Evolutionary conservation across 331 rosid genomes (phyloP), one percentile per base, ranked within the genome.

Genomic region (Acacia concinna): DNA sequence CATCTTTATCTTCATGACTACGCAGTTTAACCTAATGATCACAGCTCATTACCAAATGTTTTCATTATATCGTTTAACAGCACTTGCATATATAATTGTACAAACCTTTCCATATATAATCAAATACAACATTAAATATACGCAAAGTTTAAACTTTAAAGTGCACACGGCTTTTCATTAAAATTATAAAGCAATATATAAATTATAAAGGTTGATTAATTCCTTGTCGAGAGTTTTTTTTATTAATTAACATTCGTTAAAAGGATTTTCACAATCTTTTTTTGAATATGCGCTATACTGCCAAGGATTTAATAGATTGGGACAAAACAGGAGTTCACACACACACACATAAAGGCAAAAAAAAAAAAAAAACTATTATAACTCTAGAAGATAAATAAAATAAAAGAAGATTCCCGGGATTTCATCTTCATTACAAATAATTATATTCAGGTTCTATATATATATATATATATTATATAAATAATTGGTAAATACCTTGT

Each of bases 371-470:
- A 5, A 1, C 77, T 32, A 30, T 72, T 80, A 87, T 76, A 5
- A 66, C 84, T 78, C 54, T 81, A 71, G 68, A 70, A 71, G 75
- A 78, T 75, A 44, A 79, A 81, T 43, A 68, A 44, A 8, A 64
- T 35, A 31, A 41, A 18, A 57, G 77, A 86, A 84, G 84, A 87
- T 78, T 87, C 79, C 41, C 43, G 82, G 68, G 71, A 78, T 71
- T 71, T 70, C 51, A 6, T 51, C 27, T 15, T 51, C 25, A 6
- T 51, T 51, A n/a, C 81, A 74, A 46, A 52, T n/a, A n/a, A n/a
- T n/a, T n/a, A n/a, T 51, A 72, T 77, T 68, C 17, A 13, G 79
- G 28, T n/a, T 21, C 17, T 23, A 43, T 71, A 73, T 3, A 35
- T 71, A n/a, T n/a, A n/a, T n/a, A n/a, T n/a, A n/a, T n/a, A n/a